These are phyloP conservation scores for Immersiella caudata DNA, from an alignment of 495 filamentous ascomycete species.

Conservation along the genomic window DNA sequence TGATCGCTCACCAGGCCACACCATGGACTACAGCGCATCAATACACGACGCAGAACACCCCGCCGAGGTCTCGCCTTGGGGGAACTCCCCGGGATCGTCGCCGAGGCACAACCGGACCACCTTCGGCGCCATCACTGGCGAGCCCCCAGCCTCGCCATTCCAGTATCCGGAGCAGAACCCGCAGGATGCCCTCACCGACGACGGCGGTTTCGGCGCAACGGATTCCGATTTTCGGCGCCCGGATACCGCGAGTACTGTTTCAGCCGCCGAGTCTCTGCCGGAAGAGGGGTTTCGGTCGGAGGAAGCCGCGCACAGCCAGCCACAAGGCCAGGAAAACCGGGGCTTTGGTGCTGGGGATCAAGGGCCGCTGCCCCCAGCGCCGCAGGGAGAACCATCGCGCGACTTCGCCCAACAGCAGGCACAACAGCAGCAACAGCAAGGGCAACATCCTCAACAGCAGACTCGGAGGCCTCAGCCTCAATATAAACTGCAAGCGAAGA, in stretches of 20 bases:
- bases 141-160: slow-evolving; percentile 39
- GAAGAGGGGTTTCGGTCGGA: slow-evolving; percentile 21
- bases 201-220: slow-evolving; percentile 42
- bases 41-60: slow-evolving; percentile 74
- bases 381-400: slow-evolving; percentile 24
- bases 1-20: slow-evolving; percentile 1
- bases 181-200: slow-evolving; percentile 44
- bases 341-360: slow-evolving; percentile 21
- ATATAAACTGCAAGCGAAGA: slow-evolving; percentile 89
- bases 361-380: slow-evolving; percentile 27
- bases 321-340: slow-evolving; percentile 19
- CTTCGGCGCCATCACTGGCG: slow-evolving; percentile 49
- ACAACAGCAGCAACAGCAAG: slow-evolving; percentile 32
- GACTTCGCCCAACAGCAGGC: slow-evolving; percentile 18
- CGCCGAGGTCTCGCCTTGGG: slow-evolving; percentile 76
- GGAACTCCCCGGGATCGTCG: slow-evolving; percentile 62
- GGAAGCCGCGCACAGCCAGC: slow-evolving; percentile 8
- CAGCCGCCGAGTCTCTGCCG: slow-evolving; percentile 24
- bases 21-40: slow-evolving; percentile 84
- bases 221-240: slow-evolving; percentile 41
- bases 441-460: slow-evolving; percentile 50
- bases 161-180: slow-evolving; percentile 38
- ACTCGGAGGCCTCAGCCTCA: slow-evolving; percentile 58
- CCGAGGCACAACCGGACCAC: slow-evolving; percentile 63
- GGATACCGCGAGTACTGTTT: slow-evolving; percentile 44